Evolutionary conservation across 495 filamentous ascomycete species (phyloP).

Genomic region (Astrocystis sublimbata): DNA sequence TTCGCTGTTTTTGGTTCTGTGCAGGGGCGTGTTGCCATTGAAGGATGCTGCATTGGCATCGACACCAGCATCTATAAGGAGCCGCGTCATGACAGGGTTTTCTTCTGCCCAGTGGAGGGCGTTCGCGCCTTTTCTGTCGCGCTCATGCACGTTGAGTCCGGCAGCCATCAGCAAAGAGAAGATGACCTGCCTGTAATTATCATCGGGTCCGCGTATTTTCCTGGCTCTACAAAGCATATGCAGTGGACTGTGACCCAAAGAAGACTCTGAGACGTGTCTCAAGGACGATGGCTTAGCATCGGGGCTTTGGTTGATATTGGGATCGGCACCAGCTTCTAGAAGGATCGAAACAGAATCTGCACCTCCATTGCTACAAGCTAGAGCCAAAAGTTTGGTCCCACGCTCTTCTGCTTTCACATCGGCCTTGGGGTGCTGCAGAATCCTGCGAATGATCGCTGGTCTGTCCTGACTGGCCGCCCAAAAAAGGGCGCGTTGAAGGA

Average conservation of each 20-base stretch:
- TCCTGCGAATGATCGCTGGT: slow-evolving; percentile 16
- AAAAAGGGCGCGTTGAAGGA: slow-evolving; percentile 21
- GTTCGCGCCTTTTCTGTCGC: slow-evolving; percentile 16
- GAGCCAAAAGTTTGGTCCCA: slow-evolving; percentile 29
- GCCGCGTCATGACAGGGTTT: slow-evolving; percentile 16
- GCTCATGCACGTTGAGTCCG: slow-evolving; percentile 26
- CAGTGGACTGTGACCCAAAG: background rate
- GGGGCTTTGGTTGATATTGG: background rate
- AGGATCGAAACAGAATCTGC: slow-evolving; percentile 9
- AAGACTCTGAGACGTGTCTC: background rate
- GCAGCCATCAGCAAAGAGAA: slow-evolving; percentile 21
- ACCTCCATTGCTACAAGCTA: slow-evolving; percentile 15
- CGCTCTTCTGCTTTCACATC: background rate
- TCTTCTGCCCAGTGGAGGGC: slow-evolving; percentile 20
- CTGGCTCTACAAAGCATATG: background rate
- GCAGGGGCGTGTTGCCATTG: slow-evolving; percentile 24
- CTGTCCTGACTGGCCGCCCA: slow-evolving; percentile 25
- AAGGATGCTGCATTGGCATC: slow-evolving; percentile 21
- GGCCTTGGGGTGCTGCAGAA: slow-evolving; percentile 20
- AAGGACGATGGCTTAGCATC: background rate
- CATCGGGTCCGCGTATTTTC: background rate
- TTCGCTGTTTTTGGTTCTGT: slow-evolving; percentile 4
- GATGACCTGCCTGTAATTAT: background rate
- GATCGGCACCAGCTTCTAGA: slow-evolving; percentile 18
- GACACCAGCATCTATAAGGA: slow-evolving; percentile 31